Conservation (phyloP, 306 rosid species). For the Herpetospermum pedunculosum region DNA sequence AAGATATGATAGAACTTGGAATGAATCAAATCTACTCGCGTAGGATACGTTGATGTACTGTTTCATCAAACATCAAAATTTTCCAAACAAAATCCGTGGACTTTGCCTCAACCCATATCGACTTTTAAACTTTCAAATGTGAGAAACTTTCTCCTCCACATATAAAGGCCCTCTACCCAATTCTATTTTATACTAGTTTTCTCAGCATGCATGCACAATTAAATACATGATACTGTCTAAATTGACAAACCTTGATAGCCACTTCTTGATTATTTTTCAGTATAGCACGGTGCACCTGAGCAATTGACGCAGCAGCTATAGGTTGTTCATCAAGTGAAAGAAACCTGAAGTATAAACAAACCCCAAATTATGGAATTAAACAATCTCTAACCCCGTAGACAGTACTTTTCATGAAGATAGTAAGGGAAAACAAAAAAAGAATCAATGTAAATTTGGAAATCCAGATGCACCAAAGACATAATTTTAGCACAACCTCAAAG, state of each 20-base stretch:
- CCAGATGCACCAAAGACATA: neutral
- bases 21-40: neutral
- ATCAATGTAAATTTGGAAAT: neutral
- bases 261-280: constrained; percentile 59
- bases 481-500: neutral
- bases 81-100: neutral
- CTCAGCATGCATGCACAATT: neutral
- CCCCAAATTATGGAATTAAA: neutral
- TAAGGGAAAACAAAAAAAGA: neutral
- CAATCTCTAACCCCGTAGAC: neutral
- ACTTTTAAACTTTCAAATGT: neutral
- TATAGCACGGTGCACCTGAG: constrained; percentile 78
- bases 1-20: neutral
- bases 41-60: neutral
- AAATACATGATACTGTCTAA: neutral
- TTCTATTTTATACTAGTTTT: neutral
- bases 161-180: neutral
- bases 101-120: neutral
- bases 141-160: neutral
- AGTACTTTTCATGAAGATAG: neutral
- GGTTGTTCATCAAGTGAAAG: constrained; percentile 68
- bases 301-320: constrained; percentile 87
- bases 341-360: constrained; percentile 36
- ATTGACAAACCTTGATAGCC: constrained; percentile 72
- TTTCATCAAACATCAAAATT: neutral